phyloP scores from a whole-genome alignment of 1,139 yeast species.

The Candida tetrigidarum region DNA sequence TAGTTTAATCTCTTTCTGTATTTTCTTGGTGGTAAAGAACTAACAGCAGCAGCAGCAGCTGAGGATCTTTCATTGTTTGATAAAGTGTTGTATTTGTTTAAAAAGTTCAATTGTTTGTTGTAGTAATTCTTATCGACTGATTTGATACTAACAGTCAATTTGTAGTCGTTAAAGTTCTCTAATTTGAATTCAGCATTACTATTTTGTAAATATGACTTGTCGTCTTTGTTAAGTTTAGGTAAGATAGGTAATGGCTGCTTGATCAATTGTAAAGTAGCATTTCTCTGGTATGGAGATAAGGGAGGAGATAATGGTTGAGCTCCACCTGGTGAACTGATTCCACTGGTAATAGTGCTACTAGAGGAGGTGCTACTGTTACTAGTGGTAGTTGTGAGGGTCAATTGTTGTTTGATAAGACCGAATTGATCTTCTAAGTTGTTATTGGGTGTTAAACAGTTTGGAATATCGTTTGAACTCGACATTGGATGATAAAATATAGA shows the following conservation, averaged over 20 bases:
- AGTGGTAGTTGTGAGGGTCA: not conserved
- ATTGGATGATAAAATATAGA: slow-evolving; percentile 39
- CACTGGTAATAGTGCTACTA: not conserved
- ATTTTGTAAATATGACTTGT: slow-evolving; percentile 1
- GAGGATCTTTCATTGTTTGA: slow-evolving; percentile 23
- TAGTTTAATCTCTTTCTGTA: slow-evolving; percentile 33
- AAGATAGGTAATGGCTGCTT: slow-evolving; percentile 49
- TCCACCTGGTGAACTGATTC: slow-evolving; percentile 1
- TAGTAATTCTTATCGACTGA: slow-evolving; percentile 48
- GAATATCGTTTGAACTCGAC: slow-evolving; percentile 22
- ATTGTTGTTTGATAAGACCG: slow-evolving; percentile 2
- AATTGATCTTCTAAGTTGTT: slow-evolving; percentile 11
- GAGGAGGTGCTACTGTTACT: not conserved
- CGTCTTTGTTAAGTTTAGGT: slow-evolving; percentile 2
- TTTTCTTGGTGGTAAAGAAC: slow-evolving; percentile 28
- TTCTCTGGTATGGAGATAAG: slow-evolving; percentile 59
- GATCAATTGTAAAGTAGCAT: slow-evolving; percentile 30
- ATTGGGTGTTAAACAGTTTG: slow-evolving; percentile 46
- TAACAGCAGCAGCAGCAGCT: slow-evolving; percentile 14
- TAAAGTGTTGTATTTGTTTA: slow-evolving; percentile 49
- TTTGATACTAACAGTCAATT: slow-evolving; percentile 52
- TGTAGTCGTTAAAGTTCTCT: slow-evolving; percentile 49
- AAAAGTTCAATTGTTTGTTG: slow-evolving; percentile 50
- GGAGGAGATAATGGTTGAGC: slow-evolving; percentile 59
- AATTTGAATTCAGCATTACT: slow-evolving; percentile 44